Evolutionary conservation across 2,329 filamentous ascomycete species (phyloP), one percentile per base, ranked within the genome.

Genomic region (Teratosphaeria nubilosa): DNA sequence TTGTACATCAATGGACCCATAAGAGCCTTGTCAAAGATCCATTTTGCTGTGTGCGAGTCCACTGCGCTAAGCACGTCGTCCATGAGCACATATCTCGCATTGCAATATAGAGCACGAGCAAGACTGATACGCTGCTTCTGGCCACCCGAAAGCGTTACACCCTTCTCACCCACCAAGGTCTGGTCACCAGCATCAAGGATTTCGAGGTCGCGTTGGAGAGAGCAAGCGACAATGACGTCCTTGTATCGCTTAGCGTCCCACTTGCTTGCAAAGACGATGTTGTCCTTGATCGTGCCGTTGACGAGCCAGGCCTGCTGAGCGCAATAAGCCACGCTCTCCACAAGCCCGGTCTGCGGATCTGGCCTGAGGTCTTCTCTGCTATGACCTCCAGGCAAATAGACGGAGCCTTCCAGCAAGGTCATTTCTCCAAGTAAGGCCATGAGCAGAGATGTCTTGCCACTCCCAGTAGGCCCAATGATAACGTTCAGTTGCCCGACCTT

Each of bases 341-440:
- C 90, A 45, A 97, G 81, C 1, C 87, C 88, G 25, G 92, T 96
- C 59, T 88, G 86, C 1, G 90, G 87, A 70, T 97, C 87, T 6
- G 85, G 80, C 14, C 80, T 86, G 31, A 96, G 81, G 60, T 96
- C 90, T 70, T 96, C 90, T 64, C 94, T 86, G 69, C 89, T 91
- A 61, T 83, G 84, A 51, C 89, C 90, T 64, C 91, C 90, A 2
- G 94, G 94, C 27, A 97, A 82, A 73, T 86, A 90, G 6, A 97
- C 88, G 10, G 81, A 82, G 58, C 94, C 94, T 58, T 86, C 80
- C 25, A 96, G 75, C 55, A 91, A 75, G 0, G 88, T 94, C 94
- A 99, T 99, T 75, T 99, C 94, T 60, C 94, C 94, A 1, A 99
- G 82, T 27, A 99, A 78, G 30, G 91, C 94, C 92, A 99, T 96